phyloP scores from a whole-genome alignment of 352 stramenopile species.

The Pythium chondricola region DNA sequence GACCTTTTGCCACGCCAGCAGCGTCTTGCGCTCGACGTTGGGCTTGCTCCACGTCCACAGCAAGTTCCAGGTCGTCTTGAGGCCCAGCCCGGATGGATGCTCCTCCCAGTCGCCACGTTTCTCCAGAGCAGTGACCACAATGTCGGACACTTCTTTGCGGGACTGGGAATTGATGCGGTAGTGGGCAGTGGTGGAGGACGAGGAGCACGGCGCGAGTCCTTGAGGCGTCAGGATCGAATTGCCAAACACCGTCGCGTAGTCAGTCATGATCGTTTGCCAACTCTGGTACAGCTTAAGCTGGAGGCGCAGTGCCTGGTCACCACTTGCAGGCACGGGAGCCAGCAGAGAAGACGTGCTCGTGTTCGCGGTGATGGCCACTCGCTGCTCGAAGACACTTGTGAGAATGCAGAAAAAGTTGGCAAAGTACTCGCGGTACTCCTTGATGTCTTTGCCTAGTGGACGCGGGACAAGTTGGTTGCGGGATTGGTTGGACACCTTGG shows the following conservation, averaged over 20 bases:
- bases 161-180: slow-evolving; percentile 81
- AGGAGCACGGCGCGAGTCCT: background rate
- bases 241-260: slow-evolving; percentile 83
- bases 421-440: slow-evolving; percentile 60
- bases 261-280: slow-evolving; percentile 81
- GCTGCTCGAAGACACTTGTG: slow-evolving; percentile 63
- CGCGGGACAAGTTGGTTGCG: slow-evolving; percentile 5
- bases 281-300: slow-evolving; percentile 78
- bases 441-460: slow-evolving; percentile 15
- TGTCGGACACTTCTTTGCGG: slow-evolving; percentile 76
- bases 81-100: slow-evolving; percentile 61
- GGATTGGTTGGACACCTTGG: background rate
- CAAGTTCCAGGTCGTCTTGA: slow-evolving; percentile 90
- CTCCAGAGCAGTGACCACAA: slow-evolving; percentile 63
- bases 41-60: slow-evolving; percentile 90
- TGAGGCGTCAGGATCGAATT: slow-evolving; percentile 22
- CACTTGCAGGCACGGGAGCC: background rate
- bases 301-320: slow-evolving; percentile 47
- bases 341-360: background rate
- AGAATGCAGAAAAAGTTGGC: slow-evolving; percentile 72
- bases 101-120: slow-evolving; percentile 62
- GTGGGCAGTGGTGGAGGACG: slow-evolving; percentile 39
- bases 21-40: slow-evolving; percentile 64
- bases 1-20: slow-evolving; percentile 91
- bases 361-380: slow-evolving; percentile 1